A percentile compares a stretch with the other conserved stretches of the same genome.
Evolutionary conservation across 108 stramenopile genomes (phyloP).

Genomic region (Cyclostephanos tholiformis): DNA sequence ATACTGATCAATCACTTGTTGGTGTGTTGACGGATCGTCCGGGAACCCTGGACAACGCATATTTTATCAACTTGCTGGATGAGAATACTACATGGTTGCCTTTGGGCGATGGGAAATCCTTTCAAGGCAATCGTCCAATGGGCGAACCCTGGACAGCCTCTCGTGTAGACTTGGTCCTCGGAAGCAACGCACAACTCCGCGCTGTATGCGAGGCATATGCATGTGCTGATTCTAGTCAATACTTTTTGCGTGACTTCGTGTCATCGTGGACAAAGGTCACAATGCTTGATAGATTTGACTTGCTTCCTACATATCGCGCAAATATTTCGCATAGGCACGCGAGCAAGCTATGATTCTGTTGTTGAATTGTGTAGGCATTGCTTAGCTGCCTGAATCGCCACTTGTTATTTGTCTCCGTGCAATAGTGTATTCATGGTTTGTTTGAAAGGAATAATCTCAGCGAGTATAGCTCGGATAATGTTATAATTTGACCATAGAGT

Average conservation of each 20-base stretch:
- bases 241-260: conserved; percentile 66
- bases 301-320: conserved; percentile 7
- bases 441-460: too few relatives aligned
- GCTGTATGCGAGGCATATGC: conserved; percentile 66
- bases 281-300: conserved; percentile 78
- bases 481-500: too few relatives aligned
- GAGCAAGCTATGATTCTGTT: conserved; percentile 16
- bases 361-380: neutral
- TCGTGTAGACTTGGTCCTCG: conserved; percentile 69
- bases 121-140: conserved; percentile 51
- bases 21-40: conserved; percentile 63
- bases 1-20: conserved; percentile 34
- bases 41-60: conserved; percentile 60
- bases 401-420: too few relatives aligned
- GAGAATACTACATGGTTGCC: conserved; percentile 54
- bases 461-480: too few relatives aligned
- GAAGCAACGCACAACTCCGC: conserved; percentile 67
- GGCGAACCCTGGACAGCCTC: conserved; percentile 57
- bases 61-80: conserved; percentile 70
- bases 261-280: conserved; percentile 69
- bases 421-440: too few relatives aligned
- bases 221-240: conserved; percentile 46
- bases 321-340: neutral
- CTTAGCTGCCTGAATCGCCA: neutral
- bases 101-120: conserved; percentile 41